phyloP scores from a whole-genome alignment of 208 protist genomes.

The Leishmania arabica region DNA sequence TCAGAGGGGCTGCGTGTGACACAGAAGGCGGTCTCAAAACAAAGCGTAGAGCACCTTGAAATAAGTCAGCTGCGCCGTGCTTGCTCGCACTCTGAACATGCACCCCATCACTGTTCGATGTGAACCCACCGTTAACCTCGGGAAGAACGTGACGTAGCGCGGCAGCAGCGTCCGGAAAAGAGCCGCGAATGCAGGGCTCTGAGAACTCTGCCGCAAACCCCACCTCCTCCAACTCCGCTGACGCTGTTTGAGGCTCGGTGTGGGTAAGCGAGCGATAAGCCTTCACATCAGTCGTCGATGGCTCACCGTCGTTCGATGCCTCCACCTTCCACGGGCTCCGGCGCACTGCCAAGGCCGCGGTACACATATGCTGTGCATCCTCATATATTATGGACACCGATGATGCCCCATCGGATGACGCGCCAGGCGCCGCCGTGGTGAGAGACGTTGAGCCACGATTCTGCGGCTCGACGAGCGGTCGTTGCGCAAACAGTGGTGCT shows the following conservation, averaged over 20 bases:
- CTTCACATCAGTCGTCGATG: not conserved
- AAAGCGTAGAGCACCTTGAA: slow-evolving; percentile 9
- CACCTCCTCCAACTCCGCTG: slow-evolving; percentile 43
- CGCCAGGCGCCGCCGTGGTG: not conserved
- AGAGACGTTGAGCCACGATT: not conserved
- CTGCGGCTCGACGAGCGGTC: slow-evolving; percentile 23
- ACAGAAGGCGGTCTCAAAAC: slow-evolving; percentile 19
- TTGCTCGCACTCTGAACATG: not conserved
- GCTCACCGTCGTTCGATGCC: too few species aligned
- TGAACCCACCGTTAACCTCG: not conserved
- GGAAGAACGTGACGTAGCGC: slow-evolving; percentile 4
- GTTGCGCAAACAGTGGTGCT: slow-evolving; percentile 64
- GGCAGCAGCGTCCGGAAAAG: slow-evolving; percentile 35
- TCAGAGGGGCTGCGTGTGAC: not conserved
- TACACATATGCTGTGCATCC: slow-evolving; percentile 48
- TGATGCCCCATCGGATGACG: not conserved
- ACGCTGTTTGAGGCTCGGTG: slow-evolving; percentile 1
- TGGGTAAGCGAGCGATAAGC: not conserved
- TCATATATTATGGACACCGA: slow-evolving; percentile 7
- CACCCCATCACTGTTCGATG: not conserved
- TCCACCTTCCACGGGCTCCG: not conserved
- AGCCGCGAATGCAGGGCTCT: slow-evolving; percentile 37
- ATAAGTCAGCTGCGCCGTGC: not conserved
- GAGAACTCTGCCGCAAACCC: slow-evolving; percentile 51
- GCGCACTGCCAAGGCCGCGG: slow-evolving; percentile 37